phyloP scores from a whole-genome alignment of 225 moss, liverwort and hornwort genomes.

The Climacium dendroides region DNA sequence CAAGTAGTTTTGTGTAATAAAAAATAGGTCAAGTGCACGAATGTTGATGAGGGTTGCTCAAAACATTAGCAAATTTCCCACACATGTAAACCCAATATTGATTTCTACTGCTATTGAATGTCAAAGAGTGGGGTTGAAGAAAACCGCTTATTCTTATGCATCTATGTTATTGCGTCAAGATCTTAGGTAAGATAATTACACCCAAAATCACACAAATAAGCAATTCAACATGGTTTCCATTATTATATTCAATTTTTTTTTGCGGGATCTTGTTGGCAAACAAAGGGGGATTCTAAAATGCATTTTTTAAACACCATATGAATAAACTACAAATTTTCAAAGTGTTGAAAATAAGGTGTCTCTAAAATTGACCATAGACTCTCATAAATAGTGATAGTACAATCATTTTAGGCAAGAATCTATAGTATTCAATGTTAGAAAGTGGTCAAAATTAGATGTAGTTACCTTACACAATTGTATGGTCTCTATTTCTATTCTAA shows the following conservation, averaged over 20 bases:
- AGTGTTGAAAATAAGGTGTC: not conserved
- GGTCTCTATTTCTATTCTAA: no score
- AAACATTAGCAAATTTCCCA: conserved; percentile 55
- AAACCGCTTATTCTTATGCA: conserved; percentile 64
- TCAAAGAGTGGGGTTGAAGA: conserved; percentile 68
- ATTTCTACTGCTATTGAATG: conserved; percentile 84
- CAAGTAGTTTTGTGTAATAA: no score
- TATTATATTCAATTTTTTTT: not conserved
- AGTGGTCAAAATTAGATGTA: not conserved
- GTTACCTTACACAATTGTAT: not conserved
- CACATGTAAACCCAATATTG: conserved; percentile 63
- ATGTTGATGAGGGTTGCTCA: conserved; percentile 73
- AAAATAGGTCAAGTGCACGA: conserved; percentile 61
- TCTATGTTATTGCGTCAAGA: conserved; percentile 55
- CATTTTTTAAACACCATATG: not conserved
- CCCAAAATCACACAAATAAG: not conserved
- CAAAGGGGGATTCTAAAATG: not conserved
- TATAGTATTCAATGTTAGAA: not conserved
- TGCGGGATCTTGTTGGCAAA: rapidly evolving
- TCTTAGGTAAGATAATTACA: not conserved
- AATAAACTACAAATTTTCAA: not conserved
- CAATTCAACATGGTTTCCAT: not conserved
- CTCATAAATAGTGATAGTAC: not conserved
- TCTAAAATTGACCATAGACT: rapidly evolving
- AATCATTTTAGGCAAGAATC: not conserved